A percentile compares a stretch with the other conserved stretches of the same genome.
Conservation (phyloP, 2,329 filamentous ascomycete genomes). For the Aureobasidium sp. region DNA sequence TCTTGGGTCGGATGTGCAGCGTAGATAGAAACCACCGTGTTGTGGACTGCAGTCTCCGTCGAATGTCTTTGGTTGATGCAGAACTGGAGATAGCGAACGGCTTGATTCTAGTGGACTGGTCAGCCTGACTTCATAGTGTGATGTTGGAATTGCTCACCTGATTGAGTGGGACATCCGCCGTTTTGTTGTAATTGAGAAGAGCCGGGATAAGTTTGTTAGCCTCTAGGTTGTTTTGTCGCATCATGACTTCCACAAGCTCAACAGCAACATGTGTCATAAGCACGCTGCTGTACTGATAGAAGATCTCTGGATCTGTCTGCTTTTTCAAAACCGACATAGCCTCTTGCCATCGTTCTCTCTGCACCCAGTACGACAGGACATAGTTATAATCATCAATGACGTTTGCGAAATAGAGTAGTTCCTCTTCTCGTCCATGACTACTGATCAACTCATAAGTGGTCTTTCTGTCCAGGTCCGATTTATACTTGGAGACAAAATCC, state of each 20-base stretch:
- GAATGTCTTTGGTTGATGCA: conserved; percentile 81
- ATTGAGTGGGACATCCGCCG: conserved; percentile 53
- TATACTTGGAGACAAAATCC: conserved; percentile 79
- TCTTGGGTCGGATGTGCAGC: conserved; percentile 76
- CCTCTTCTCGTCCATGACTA: conserved; percentile 88
- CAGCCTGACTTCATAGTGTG: background rate
- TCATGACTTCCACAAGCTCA: conserved; percentile 88
- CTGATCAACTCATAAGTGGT: conserved; percentile 94
- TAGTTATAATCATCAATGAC: conserved; percentile 88
- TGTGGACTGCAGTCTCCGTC: conserved; percentile 81
- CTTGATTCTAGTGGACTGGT: conserved; percentile 58
- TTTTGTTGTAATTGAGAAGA: conserved; percentile 85
- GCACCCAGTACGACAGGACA: conserved; percentile 93
- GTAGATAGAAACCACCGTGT: conserved; percentile 93
- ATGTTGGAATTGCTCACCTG: conserved; percentile 13
- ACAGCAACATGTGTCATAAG: conserved; percentile 81
- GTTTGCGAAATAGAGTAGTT: conserved; percentile 84
- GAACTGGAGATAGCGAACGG: conserved; percentile 85
- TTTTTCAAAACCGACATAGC: conserved; percentile 83
- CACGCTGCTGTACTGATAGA: conserved; percentile 96
- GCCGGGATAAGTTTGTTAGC: conserved; percentile 86
- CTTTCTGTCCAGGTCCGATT: conserved; percentile 77
- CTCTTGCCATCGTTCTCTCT: conserved; percentile 84
- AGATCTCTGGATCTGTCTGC: conserved; percentile 85
- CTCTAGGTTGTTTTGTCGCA: conserved; percentile 79